Evolutionary conservation across 108 stramenopile genomes (phyloP).

Genomic region (Stephanodiscus minutulus): DNA sequence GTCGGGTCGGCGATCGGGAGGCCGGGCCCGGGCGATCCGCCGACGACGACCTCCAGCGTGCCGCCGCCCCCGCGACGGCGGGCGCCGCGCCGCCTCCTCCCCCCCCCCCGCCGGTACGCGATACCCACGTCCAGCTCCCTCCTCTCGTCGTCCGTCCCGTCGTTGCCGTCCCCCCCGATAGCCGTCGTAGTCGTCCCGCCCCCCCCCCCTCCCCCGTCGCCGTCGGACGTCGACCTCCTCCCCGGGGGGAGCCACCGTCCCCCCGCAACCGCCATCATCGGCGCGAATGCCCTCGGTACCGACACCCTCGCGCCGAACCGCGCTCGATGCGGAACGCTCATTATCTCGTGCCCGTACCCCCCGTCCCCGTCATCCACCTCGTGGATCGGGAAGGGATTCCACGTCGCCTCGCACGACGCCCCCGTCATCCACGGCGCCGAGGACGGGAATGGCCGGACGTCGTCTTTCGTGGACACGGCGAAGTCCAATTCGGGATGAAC

Average conservation of each 20-base stretch:
- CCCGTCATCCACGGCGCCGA: conserved; percentile 36
- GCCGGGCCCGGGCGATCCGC: conserved; percentile 20
- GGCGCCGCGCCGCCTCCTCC: not conserved
- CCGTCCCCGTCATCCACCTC: not conserved
- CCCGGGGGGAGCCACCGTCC: not conserved
- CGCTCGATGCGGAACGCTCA: conserved; percentile 27
- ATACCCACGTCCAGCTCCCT: conserved; percentile 30
- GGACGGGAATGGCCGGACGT: conserved; percentile 27
- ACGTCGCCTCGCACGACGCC: conserved; percentile 25
- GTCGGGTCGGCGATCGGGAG: conserved; percentile 6
- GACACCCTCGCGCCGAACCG: conserved; percentile 15
- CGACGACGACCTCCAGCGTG: conserved; percentile 35
- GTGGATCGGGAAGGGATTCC: conserved; percentile 37
- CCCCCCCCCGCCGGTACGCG: conserved; percentile 11
- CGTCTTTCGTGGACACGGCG: conserved; percentile 16
- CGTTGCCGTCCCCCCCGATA: not conserved
- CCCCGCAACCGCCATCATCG: too few species aligned
- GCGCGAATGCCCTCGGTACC: conserved; percentile 9
- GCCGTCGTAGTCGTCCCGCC: not conserved
- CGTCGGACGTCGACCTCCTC: not conserved
- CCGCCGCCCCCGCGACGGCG: conserved; percentile 1
- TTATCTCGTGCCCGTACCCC: conserved; percentile 30
- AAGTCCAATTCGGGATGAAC: conserved; percentile 40
- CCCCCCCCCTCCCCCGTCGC: not conserved
- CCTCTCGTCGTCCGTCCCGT: not conserved